These are phyloP conservation scores for Chaetoceros muelleri DNA, from an alignment of 108 stramenopile species.

Conservation along the genomic window DNA sequence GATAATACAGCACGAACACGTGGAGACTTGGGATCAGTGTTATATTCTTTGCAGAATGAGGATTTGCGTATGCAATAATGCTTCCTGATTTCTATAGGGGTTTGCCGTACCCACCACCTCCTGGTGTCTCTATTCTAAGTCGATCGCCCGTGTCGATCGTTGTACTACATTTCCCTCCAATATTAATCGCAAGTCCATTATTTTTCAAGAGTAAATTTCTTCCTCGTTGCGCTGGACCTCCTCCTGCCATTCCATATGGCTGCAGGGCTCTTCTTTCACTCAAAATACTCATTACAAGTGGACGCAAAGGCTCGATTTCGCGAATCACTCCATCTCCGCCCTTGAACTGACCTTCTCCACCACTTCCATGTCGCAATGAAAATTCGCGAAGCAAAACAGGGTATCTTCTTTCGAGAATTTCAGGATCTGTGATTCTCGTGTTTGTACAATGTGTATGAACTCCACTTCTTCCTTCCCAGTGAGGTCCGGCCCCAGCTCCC, in stretches of 20 bases:
- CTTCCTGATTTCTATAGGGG: too few relatives aligned
- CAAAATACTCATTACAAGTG: slow-evolving; percentile 88
- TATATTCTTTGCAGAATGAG: too few relatives aligned
- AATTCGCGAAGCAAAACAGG: slow-evolving; percentile 90
- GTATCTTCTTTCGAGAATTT: slow-evolving; percentile 93
- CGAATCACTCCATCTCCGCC: slow-evolving; percentile 96
- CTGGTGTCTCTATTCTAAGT: slow-evolving; percentile 84
- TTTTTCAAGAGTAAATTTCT: slow-evolving; percentile 71
- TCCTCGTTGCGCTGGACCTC: slow-evolving; percentile 75
- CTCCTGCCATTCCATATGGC: slow-evolving; percentile 94
- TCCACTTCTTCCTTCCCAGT: slow-evolving; percentile 91
- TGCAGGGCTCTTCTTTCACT: slow-evolving; percentile 86
- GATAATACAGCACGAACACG: too few relatives aligned
- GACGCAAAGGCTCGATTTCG: slow-evolving; percentile 89
- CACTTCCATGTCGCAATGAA: slow-evolving; percentile 81
- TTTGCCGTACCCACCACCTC: slow-evolving; percentile 80
- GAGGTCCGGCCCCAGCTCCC: slow-evolving; percentile 96
- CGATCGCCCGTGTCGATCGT: slow-evolving; percentile 71
- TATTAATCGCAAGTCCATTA: slow-evolving; percentile 71
- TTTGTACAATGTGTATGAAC: slow-evolving; percentile 99
- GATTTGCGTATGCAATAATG: too few relatives aligned
- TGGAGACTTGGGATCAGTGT: too few relatives aligned
- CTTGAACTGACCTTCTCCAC: slow-evolving; percentile 76
- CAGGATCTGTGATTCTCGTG: slow-evolving; percentile 98
- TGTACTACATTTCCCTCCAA: slow-evolving; percentile 89